A percentile compares a stretch with the other conserved stretches of the same genome.
These are phyloP conservation scores for Citrus mangshanensis DNA, from an alignment of 345 rosid species.

Conservation along the genomic window DNA sequence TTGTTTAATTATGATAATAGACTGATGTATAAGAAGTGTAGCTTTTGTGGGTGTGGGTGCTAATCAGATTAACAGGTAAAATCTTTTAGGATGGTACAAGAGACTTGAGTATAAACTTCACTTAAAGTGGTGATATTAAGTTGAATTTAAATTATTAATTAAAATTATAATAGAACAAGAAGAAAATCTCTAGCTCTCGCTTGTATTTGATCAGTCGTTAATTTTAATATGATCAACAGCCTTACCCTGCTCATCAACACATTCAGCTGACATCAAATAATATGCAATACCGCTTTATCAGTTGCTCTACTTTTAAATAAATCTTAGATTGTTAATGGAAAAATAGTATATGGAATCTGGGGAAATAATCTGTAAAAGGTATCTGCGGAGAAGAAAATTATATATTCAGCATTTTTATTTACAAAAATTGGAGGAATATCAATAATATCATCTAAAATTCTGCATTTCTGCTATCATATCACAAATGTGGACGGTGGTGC, in stretches of 20 bases:
- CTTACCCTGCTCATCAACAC: neutral
- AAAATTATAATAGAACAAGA: no score
- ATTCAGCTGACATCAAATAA: neutral
- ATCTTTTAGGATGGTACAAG: no score
- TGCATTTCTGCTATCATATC: no score
- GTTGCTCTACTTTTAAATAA: neutral
- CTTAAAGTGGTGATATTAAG: no score
- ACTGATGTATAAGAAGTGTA: no score
- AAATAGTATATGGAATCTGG: neutral
- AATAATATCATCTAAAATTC: no score
- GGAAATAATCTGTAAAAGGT: neutral
- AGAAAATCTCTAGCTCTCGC: neutral
- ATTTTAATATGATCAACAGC: neutral
- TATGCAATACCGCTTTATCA: neutral
- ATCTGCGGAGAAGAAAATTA: neutral
- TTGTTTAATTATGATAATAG: no score
- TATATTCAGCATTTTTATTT: neutral
- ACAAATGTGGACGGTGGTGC: neutral
- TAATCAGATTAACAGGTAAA: no score
- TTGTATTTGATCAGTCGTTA: neutral
- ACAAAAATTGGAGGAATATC: conserved; percentile 3
- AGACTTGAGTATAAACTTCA: no score
- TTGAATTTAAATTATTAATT: no score
- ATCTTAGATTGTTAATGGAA: neutral
- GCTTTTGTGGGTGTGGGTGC: no score